Base-by-base conservation (phyloP, 371 early-diverging fungal genomes). In the Neoconidiobolus thromboides region DNA sequence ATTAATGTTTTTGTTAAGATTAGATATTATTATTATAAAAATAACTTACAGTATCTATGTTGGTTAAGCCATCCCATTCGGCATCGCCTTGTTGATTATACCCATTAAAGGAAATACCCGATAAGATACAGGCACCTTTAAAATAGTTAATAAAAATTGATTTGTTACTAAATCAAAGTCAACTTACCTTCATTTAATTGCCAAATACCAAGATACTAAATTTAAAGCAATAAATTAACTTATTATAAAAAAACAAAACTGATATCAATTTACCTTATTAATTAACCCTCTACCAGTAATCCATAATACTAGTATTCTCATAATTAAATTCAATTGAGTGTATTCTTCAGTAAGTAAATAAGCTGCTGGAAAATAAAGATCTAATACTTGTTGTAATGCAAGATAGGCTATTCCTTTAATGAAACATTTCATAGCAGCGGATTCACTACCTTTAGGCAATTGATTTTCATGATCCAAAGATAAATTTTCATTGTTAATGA, bases 151-250 rank as follows among this genome's bases (percentile, higher is more conserved):
- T 15, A 42, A 4, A 49, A 10, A 4, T 49, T 4, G 49, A 49
- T 14, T 26, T 49, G 5, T 49, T 12, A 49, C 10, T 26, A 26
- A 26, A 26, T 26, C 26, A 5, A 14, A 14, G 14, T 14, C 10
- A 9, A 9, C 6, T 57, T 57, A 57, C 57, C 60, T 73, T 86
- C 86, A 39, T 71, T 76, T 52, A 86, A 65, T 39, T 74, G 67
- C 83, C 83, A 86, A 38, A 82, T 73, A 54, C 84, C 83, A 44
- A 83, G 69, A 63, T 83, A 86, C 72, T 77, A 69, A 56, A 55
- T 43, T 41, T 48, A 42, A 10, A 43, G 51, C 12, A 47, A 2
- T 2, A 14, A 54, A 38, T 38, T 10, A 48, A 2, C 26, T 26
- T 48, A 12, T 10, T 48, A 39, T 47, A 47, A n/a, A 55, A 43